Conservation (phyloP, 306 rosid species). For the Potentilla sterilis region DNA sequence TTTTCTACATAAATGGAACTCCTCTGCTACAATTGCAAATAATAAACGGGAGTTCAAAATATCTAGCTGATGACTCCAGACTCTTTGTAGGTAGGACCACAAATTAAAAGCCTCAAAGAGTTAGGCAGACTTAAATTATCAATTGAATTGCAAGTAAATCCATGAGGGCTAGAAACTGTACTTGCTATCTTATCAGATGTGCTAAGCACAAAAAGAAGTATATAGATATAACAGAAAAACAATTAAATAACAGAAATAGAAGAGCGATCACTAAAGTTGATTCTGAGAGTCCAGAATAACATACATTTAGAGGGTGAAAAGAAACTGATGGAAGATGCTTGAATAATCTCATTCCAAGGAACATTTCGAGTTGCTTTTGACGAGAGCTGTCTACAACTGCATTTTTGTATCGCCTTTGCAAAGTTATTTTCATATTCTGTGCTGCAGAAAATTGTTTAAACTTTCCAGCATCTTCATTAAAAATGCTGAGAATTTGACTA, state of each 20-base stretch:
- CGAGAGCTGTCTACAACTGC: conserved; percentile 95
- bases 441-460: conserved; percentile 95
- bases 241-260: conserved; percentile 24
- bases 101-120: conserved; percentile 8
- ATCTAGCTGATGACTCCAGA: not conserved
- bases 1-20: not conserved
- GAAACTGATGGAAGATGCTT: conserved; percentile 98
- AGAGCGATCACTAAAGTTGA: conserved; percentile 25
- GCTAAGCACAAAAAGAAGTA: conserved; percentile 16
- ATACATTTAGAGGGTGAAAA: conserved; percentile 82
- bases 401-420: conserved; percentile 95
- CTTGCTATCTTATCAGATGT: conserved; percentile 20
- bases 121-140: not conserved
- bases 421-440: conserved; percentile 90
- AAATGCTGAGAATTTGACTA: conserved; percentile 97
- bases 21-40: not conserved
- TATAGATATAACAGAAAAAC: not conserved
- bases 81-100: too few relatives aligned
- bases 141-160: conserved; percentile 26
- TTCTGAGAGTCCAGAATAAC: conserved; percentile 39
- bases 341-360: conserved; percentile 94
- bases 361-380: conserved; percentile 93
- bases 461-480: conserved; percentile 88
- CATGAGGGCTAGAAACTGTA: not conserved
- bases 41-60: not conserved